Conservation (phyloP, 169 alveolate genomes). For the Plasmodium vivax region DNA sequence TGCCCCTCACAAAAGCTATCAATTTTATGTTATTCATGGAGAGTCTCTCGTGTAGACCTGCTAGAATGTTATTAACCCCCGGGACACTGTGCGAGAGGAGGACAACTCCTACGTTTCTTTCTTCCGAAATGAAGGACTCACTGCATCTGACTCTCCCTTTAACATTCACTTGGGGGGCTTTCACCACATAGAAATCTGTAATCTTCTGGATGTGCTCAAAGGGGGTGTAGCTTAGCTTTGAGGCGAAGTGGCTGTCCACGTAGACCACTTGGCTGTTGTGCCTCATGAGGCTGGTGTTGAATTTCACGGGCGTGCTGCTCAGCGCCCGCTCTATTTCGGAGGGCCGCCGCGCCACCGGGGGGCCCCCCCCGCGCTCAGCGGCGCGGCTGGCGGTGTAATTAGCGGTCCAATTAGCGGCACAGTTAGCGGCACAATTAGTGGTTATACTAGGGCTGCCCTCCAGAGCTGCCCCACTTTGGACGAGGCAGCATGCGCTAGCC, state of each 20-base stretch:
- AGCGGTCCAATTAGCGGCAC: background rate
- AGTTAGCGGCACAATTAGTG: background rate
- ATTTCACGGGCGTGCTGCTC: constrained; percentile 6
- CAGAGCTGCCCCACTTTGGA: background rate
- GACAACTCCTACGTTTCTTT: constrained; percentile 16
- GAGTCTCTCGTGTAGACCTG: constrained; percentile 24
- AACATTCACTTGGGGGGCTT: background rate
- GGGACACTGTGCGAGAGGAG: constrained; percentile 26
- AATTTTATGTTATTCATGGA: constrained; percentile 32
- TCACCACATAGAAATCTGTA: background rate
- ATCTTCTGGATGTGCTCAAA: constrained; percentile 20
- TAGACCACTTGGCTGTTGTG: constrained; percentile 14
- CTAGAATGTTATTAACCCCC: constrained; percentile 38
- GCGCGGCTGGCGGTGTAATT: background rate
- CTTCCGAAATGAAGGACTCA: background rate
- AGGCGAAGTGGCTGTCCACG: constrained; percentile 21
- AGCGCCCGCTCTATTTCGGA: constrained; percentile 27
- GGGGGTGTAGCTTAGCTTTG: constrained; percentile 5
- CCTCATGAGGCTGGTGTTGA: constrained; percentile 24
- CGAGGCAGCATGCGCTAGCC: background rate
- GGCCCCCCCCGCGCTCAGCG: no score
- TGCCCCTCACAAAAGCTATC: constrained; percentile 12
- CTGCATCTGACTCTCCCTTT: background rate
- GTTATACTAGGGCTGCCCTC: background rate
- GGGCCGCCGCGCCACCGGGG: background rate